These are phyloP conservation scores for Rugonectria rugulosa DNA, from an alignment of 2,329 filamentous ascomycete species.

Conservation along the genomic window DNA sequence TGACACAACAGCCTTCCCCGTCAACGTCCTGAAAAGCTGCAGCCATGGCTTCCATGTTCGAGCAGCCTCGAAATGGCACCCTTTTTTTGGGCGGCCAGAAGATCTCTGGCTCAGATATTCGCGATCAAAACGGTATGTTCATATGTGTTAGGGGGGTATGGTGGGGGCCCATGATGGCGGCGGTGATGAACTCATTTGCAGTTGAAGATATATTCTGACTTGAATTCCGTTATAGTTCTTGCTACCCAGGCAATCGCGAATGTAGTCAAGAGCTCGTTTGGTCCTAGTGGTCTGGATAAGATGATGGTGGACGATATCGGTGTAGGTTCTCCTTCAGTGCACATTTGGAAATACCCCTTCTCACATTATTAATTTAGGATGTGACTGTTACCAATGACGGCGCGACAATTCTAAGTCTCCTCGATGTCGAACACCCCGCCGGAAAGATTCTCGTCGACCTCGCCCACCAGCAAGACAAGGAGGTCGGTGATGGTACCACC, in stretches of 20 bases:
- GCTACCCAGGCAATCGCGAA: conserved; percentile 98
- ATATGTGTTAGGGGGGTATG: conserved; percentile 37
- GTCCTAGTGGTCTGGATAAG: conserved; percentile 96
- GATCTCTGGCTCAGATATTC: conserved; percentile 95
- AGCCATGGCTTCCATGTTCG: conserved; percentile 92
- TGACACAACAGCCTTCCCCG: conserved; percentile 36
- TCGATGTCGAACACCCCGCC: conserved; percentile 97
- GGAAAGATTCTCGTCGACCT: conserved; percentile 98
- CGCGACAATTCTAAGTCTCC: conserved; percentile 91
- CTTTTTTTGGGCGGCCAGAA: conserved; percentile 97
- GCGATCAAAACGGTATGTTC: conserved; percentile 87
- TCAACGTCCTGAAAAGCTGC: conserved; percentile 38
- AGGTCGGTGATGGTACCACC: conserved; percentile 97
- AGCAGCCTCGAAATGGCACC: conserved; percentile 93
- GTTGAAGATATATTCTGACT: conserved; percentile 24
- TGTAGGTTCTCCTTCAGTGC: conserved; percentile 57
- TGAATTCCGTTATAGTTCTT: conserved; percentile 67
- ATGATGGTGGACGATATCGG: conserved; percentile 99
- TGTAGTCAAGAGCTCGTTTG: conserved; percentile 98
- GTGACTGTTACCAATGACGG: conserved; percentile 99
- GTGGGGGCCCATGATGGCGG: conserved; percentile 35
- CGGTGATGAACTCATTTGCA: conserved; percentile 8
- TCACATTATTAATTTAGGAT: conserved; percentile 64
- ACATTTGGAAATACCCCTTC: conserved; percentile 27
- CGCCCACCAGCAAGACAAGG: conserved; percentile 98